Evolutionary conservation across 305 asterid genomes (phyloP).

Genomic region (Fraxinus greggii): DNA sequence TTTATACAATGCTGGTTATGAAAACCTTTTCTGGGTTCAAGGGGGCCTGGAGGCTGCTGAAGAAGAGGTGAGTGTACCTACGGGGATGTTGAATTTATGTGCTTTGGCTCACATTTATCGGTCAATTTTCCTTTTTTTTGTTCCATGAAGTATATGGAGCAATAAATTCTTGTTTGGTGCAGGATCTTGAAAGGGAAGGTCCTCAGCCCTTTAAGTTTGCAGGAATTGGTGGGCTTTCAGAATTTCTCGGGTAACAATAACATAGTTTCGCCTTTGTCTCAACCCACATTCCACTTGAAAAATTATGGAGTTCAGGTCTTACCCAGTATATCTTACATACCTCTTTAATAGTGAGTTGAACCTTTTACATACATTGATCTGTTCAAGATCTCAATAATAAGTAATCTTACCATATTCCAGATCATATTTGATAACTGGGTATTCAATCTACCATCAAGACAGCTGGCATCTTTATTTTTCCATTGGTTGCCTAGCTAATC

Average conservation of each 20-base stretch:
- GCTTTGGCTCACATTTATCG: constrained; percentile 1
- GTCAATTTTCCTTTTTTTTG: constrained; percentile 1
- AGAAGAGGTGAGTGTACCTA: constrained; percentile 56
- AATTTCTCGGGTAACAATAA: constrained; percentile 76
- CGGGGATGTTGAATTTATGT: background rate
- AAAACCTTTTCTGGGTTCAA: constrained; percentile 86
- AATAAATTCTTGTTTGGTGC: constrained; percentile 24
- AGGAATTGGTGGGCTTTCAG: constrained; percentile 97
- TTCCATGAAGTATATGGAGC: background rate
- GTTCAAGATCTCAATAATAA: background rate
- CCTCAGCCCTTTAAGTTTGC: constrained; percentile 87
- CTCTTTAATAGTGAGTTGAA: background rate
- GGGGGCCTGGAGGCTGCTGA: constrained; percentile 95
- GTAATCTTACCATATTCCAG: background rate
- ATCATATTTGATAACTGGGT: background rate
- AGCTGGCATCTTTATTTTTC: background rate
- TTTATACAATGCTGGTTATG: constrained; percentile 74
- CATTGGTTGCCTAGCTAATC: background rate
- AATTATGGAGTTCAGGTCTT: background rate
- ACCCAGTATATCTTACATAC: background rate
- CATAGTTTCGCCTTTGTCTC: background rate
- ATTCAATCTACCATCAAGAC: background rate
- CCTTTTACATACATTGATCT: background rate
- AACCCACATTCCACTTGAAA: background rate
- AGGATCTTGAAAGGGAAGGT: constrained; percentile 96